These are phyloP conservation scores for Sarcodon aspratus DNA, from an alignment of 768 basidiomycete genomes.

Conservation along the genomic window DNA sequence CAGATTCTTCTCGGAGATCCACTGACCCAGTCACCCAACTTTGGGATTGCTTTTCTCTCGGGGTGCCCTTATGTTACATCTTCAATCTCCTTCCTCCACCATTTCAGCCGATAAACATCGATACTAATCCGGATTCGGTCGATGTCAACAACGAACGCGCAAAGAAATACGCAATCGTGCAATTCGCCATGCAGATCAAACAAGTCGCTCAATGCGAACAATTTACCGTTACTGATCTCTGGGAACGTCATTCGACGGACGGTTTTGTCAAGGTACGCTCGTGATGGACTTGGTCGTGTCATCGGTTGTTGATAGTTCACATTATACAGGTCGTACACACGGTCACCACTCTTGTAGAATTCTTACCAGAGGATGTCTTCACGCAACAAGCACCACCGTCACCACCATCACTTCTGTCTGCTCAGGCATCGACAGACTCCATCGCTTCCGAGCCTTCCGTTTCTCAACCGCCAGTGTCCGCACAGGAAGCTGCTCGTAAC, in stretches of 20 bases:
- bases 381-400: slow-evolving; percentile 46
- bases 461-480: slow-evolving; percentile 32
- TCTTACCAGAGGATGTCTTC: slow-evolving; percentile 60
- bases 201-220: slow-evolving; percentile 61
- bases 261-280: slow-evolving; percentile 83
- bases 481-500: slow-evolving; percentile 57
- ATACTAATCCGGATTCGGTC: slow-evolving; percentile 53
- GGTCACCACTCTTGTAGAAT: slow-evolving; percentile 75
- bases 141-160: slow-evolving; percentile 68
- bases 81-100: slow-evolving; percentile 77
- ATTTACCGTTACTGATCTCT: slow-evolving; percentile 88
- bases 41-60: slow-evolving; percentile 89
- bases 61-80: slow-evolving; percentile 89
- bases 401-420: slow-evolving; percentile 34
- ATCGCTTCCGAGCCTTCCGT: slow-evolving; percentile 32
- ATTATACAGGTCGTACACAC: slow-evolving; percentile 69
- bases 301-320: slow-evolving; percentile 3
- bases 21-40: slow-evolving; percentile 91
- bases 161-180: slow-evolving; percentile 84
- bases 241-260: slow-evolving; percentile 84
- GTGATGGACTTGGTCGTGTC: background rate
- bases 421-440: slow-evolving; percentile 53
- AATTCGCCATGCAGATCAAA: slow-evolving; percentile 84
- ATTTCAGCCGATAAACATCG: slow-evolving; percentile 33
- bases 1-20: slow-evolving; percentile 55